A percentile compares a stretch with the other conserved stretches of the same genome.
phyloP scores from a whole-genome alignment of 2,329 filamentous ascomycete species.

The Aspergillus piperis region DNA sequence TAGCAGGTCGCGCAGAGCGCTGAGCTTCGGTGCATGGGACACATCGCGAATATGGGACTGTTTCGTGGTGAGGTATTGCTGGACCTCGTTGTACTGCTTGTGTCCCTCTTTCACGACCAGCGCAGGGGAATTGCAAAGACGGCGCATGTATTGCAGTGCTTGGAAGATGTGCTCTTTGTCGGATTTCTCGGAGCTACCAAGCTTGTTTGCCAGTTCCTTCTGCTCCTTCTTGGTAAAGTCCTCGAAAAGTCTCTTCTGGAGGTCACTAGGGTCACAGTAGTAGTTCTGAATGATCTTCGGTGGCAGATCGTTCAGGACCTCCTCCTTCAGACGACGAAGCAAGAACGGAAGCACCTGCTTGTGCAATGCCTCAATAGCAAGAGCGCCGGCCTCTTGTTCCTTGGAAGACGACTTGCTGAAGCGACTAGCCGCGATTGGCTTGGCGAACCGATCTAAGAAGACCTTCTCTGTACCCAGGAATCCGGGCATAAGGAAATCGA shows the following conservation, averaged over 20 bases:
- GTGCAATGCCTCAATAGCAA: constrained; percentile 96
- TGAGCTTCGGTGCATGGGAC: constrained; percentile 87
- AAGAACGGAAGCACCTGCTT: constrained; percentile 98
- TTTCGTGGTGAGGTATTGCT: constrained; percentile 74
- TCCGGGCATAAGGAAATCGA: constrained; percentile 98
- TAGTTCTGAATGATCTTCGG: constrained; percentile 99
- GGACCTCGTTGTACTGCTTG: constrained; percentile 84
- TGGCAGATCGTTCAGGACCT: constrained; percentile 91
- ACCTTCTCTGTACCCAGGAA: constrained; percentile 96
- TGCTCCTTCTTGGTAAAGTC: constrained; percentile 94
- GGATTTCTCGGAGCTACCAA: constrained; percentile 82
- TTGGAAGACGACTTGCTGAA: constrained; percentile 98
- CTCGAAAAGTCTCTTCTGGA: constrained; percentile 93
- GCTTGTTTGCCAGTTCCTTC: constrained; percentile 81
- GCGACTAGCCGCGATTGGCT: constrained; percentile 90
- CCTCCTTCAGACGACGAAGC: constrained; percentile 92
- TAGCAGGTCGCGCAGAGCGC: constrained; percentile 85
- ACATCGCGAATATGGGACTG: constrained; percentile 82
- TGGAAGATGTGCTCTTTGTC: constrained; percentile 99
- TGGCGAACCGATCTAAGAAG: constrained; percentile 93
- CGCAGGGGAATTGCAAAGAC: constrained; percentile 95
- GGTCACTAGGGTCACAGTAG: constrained; percentile 94
- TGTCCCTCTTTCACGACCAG: constrained; percentile 94
- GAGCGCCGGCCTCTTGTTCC: constrained; percentile 92
- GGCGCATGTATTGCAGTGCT: constrained; percentile 98